Evolutionary conservation across 1,139 yeast genomes (phyloP).

Genomic region (Candida glucosophila): DNA sequence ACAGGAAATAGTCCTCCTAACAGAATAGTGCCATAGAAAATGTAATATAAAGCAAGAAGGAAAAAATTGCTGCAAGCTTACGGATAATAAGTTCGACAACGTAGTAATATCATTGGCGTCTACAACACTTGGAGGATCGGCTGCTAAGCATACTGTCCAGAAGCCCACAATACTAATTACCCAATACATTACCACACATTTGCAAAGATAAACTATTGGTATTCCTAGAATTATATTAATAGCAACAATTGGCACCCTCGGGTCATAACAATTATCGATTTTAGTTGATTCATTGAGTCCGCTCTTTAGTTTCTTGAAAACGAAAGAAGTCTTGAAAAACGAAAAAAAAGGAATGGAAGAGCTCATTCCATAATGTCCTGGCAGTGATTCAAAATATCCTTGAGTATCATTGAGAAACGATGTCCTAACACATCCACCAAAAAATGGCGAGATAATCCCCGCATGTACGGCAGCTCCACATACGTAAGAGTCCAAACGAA

Average conservation of each 20-base stretch:
- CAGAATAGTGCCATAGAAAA: constrained; percentile 60
- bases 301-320: constrained; percentile 36
- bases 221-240: constrained; percentile 52
- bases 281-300: constrained; percentile 12
- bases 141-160: constrained; percentile 74
- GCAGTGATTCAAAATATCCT: constrained; percentile 32
- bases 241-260: constrained; percentile 47
- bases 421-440: constrained; percentile 77
- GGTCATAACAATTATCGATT: constrained; percentile 53
- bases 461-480: constrained; percentile 91
- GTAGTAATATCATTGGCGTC: constrained; percentile 47
- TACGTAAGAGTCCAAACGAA: constrained; percentile 81
- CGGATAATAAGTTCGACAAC: constrained; percentile 54
- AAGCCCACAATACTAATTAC: constrained; percentile 56
- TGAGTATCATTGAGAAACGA: constrained; percentile 50
- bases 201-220: constrained; percentile 50
- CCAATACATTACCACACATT: constrained; percentile 58
- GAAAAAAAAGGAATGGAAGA: constrained; percentile 58
- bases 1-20: constrained; percentile 23
- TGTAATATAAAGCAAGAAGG: constrained; percentile 69
- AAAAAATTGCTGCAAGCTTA: constrained; percentile 65
- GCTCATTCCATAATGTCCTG: constrained; percentile 42
- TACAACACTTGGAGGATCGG: constrained; percentile 71
- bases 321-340: constrained; percentile 67
- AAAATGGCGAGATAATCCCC: constrained; percentile 61